Evolutionary conservation across 176 grass and related monocot species (phyloP).

Genomic region (Phoenix dactylifera): DNA sequence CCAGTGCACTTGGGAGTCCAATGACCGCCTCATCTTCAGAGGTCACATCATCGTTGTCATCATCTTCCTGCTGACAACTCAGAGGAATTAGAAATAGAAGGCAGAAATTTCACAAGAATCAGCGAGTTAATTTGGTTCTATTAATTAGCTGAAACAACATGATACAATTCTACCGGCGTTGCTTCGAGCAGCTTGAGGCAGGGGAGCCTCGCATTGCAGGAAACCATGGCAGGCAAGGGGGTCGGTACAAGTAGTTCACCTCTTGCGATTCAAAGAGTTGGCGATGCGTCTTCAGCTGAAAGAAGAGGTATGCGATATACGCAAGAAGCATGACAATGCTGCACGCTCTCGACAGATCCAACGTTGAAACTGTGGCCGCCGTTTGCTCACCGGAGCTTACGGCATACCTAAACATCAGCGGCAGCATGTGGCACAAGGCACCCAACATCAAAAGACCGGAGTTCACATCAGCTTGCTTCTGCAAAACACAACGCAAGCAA

Average conservation of each 20-base stretch:
- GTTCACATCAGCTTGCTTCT: slow-evolving; percentile 68
- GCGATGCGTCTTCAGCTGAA: slow-evolving; percentile 89
- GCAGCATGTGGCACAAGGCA: slow-evolving; percentile 63
- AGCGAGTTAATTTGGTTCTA: too few species aligned
- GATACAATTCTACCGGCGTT: too few species aligned
- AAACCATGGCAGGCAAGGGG: too few species aligned
- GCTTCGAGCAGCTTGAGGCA: too few species aligned
- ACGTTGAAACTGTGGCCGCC: slow-evolving; percentile 14
- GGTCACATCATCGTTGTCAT: slow-evolving; percentile 39
- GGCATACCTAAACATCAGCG: slow-evolving; percentile 60
- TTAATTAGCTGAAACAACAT: too few species aligned
- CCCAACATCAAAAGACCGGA: slow-evolving; percentile 60
- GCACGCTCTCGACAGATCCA: slow-evolving; percentile 70
- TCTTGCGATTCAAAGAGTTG: slow-evolving; percentile 75
- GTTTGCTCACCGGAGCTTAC: slow-evolving; percentile 27
- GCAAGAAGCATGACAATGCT: slow-evolving; percentile 79
- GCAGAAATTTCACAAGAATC: too few species aligned
- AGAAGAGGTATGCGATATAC: slow-evolving; percentile 84
- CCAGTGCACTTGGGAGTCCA: slow-evolving; percentile 42
- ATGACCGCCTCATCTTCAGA: slow-evolving; percentile 52
- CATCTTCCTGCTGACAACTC: slow-evolving; percentile 15
- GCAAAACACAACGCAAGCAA: not conserved
- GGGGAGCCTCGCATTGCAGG: too few species aligned
- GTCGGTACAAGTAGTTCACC: slow-evolving; percentile 13
- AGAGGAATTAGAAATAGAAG: too few species aligned